Base-by-base conservation (phyloP, 208 protist genomes). In the Crithidia acanthocephali region DNA sequence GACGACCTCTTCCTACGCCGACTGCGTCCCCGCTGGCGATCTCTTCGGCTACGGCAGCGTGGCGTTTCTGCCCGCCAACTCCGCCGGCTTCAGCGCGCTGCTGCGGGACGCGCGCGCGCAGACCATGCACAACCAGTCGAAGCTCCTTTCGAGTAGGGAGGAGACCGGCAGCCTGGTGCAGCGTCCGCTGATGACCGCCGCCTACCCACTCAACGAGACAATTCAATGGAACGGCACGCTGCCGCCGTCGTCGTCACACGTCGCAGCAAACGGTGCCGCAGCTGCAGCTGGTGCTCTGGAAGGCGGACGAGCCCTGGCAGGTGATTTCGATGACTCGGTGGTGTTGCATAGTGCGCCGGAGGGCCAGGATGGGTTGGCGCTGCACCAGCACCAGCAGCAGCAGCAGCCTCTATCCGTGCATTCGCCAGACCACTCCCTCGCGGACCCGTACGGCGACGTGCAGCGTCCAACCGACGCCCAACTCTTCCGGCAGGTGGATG, bases 31-130 rank as follows among this genome's bases (percentile, higher is more conserved):
- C 0, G 48, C 20, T 7, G 79, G 60, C 16, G 64, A 71, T 28
- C 56, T 76, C 15, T 81, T 85, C 20, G 80, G 80, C 56, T 85
- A 85, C 59, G 80, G 80, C 16, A 65, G 47, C 42, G 61, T 87
- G 32, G 76, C 74, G 25, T 84, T 87, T 30, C 30, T 87, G 52
- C 78, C 74, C 2, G 67, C 68, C 32, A 58, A 58, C 60, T 81
- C 76, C n/a, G 50, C 67, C 23, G 78, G 73, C 33, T 86, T 86
- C 50, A 51, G 50, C 28, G 79, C 74, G n/a, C 66, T 87, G 3
- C 23, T 81, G 45, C 74, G 45, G 11, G 61, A 69, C n/a, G 40
- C 62, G 9, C 51, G 63, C 35, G 40, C 44, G 7, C 59, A 70
- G 9, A 27, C 55, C 4, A 51, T 40, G 27, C 28, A 13, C 18